phyloP scores from a whole-genome alignment of 2,329 filamentous ascomycete genomes.

The Exophiala sp. region DNA sequence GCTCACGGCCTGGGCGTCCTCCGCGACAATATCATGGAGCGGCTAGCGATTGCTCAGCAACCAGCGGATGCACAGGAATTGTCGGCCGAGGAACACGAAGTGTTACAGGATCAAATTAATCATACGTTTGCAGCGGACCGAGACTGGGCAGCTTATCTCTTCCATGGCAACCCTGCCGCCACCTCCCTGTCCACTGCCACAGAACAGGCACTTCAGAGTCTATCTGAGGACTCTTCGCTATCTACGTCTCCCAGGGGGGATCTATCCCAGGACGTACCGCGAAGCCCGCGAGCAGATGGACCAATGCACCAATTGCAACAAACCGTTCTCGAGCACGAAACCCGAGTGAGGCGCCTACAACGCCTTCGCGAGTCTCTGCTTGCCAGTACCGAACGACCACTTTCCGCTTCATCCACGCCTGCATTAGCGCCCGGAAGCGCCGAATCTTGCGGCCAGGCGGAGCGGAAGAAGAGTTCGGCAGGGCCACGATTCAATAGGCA shows the following conservation, averaged over 20 bases:
- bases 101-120: slow-evolving; percentile 8
- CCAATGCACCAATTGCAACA: slow-evolving; percentile 7
- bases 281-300: neutral
- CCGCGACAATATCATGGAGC: neutral
- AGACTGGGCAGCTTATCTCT: slow-evolving; percentile 14
- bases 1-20: neutral
- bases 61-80: neutral
- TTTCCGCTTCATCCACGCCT: neutral
- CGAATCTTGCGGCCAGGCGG: neutral
- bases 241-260: neutral
- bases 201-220: neutral
- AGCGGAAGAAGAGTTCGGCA: neutral
- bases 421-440: neutral
- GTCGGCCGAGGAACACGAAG: neutral
- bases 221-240: neutral
- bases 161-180: slow-evolving; percentile 7
- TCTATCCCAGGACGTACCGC: neutral
- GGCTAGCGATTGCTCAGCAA: neutral
- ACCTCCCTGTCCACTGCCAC: neutral
- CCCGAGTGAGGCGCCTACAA: neutral
- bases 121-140: slow-evolving; percentile 13
- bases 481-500: slow-evolving; percentile 14
- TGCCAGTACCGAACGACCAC: neutral
- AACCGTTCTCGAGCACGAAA: slow-evolving; percentile 2
- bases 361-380: slow-evolving; percentile 8